Evolutionary conservation across 1,139 yeast species (phyloP).

Genomic region (Diutina neorugosa): DNA sequence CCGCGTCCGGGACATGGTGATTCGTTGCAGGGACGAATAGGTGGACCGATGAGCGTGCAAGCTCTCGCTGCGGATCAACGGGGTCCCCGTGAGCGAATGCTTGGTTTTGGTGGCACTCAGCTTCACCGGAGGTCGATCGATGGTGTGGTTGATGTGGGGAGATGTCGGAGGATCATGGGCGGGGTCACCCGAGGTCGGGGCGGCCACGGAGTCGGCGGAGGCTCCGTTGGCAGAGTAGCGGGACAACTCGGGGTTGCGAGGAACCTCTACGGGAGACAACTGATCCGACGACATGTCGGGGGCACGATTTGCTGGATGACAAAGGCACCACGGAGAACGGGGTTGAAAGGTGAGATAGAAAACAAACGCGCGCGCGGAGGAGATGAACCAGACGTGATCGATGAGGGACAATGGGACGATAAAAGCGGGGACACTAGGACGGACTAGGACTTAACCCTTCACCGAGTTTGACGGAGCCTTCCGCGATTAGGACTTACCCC

Average conservation of each 20-base stretch:
- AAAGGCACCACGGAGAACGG: neutral
- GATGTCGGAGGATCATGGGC: neutral
- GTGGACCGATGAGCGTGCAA: neutral
- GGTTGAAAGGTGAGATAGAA: neutral
- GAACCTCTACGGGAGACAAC: neutral
- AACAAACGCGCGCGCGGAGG: neutral
- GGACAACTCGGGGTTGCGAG: neutral
- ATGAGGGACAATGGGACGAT: neutral
- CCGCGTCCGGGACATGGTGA: neutral
- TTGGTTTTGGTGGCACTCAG: neutral
- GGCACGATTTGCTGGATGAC: neutral
- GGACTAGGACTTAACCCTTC: too few species aligned
- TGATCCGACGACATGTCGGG: slow-evolving; percentile 2
- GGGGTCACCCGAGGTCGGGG: neutral
- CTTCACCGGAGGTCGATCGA: neutral
- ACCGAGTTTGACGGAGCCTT: too few species aligned
- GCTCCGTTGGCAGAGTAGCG: neutral
- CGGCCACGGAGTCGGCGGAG: neutral
- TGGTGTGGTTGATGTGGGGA: neutral
- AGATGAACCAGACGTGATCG: neutral
- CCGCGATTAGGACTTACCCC: too few species aligned
- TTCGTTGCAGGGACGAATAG: neutral
- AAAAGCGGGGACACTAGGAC: neutral
- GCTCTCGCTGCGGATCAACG: neutral
- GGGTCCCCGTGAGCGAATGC: neutral